Base-by-base conservation (phyloP, 106 monocot genomes). In the Dioscorea alata region DNA sequence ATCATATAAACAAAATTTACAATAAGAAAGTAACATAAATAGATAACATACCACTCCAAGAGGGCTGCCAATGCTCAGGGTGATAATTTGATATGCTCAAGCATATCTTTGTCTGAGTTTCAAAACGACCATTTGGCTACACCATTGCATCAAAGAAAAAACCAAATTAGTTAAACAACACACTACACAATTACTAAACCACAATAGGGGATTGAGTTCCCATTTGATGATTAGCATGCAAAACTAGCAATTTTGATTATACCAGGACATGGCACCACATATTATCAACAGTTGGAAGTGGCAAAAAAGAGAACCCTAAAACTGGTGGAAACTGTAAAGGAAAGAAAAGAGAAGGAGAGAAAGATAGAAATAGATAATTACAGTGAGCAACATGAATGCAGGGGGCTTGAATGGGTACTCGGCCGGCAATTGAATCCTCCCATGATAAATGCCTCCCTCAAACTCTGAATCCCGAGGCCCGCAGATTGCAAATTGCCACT, bases 21-120 rank as follows among this genome's bases (percentile, higher is more conserved):
- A 42, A 42, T 10, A 42, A 7, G 9, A 0, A 6, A 42, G 42
- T 42, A 42, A 6, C 42, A 15, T 3, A 21, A 75, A 31, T 23
- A 73, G 10, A 42, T 4, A 69, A 65, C 82, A 61, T 82, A 99
- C 97, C 89, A 69, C 97, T 90, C 97, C 97, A 99, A 50, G 97
- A 99, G 33, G 97, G 97, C 72, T 92, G 92, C 97, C 97, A 99
- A 66, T 99, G 97, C 70, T 99, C 97, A 12, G 97, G 97, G 50
- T 99, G 97, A 71, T 99, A 73, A 65, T 99, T 99, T 10, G 97
- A 99, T 69, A 99, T 99, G 81, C 97, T 99, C 23, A 99, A 73
- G 73, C 97, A 99, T 68, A 99, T 99, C 71, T 92, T 92, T 15
- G 87, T 99, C 64, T 99, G 92, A 10, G 90, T 92, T 67, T 99